A percentile compares a stretch with the other conserved stretches of the same genome.
These are phyloP conservation scores for Beauveria medogensis DNA, from an alignment of 2,329 filamentous ascomycete species.

Conservation along the genomic window DNA sequence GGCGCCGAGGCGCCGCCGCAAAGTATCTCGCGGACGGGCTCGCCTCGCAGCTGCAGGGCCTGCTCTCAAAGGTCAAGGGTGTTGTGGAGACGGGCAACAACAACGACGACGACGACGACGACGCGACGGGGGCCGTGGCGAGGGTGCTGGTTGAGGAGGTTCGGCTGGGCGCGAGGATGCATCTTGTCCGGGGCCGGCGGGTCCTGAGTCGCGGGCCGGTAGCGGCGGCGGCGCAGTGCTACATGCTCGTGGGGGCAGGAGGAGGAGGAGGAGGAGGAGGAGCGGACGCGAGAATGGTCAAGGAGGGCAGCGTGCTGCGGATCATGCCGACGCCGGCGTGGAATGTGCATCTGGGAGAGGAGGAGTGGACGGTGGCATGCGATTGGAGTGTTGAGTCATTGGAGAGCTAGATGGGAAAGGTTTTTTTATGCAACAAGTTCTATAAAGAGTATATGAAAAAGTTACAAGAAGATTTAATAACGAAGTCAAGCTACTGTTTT, in stretches of 20 bases:
- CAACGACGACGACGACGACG: not conserved
- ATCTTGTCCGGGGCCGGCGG: slow-evolving; percentile 21
- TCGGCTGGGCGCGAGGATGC: slow-evolving; percentile 26
- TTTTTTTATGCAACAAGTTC: no score
- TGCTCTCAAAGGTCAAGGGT: slow-evolving; percentile 33
- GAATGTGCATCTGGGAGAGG: slow-evolving; percentile 28
- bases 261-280: slow-evolving; percentile 16
- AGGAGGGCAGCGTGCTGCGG: slow-evolving; percentile 23
- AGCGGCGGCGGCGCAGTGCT: slow-evolving; percentile 12
- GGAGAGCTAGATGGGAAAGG: not conserved
- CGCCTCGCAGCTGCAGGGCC: slow-evolving; percentile 31
- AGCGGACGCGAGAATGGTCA: slow-evolving; percentile 15
- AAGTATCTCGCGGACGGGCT: slow-evolving; percentile 30
- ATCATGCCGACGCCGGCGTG: slow-evolving; percentile 28
- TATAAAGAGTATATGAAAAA: no score
- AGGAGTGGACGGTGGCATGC: slow-evolving; percentile 31
- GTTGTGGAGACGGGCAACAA: slow-evolving; percentile 20
- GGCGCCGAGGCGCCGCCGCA: slow-evolving; percentile 19
- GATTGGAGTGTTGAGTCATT: slow-evolving; percentile 24
- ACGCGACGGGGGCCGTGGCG: slow-evolving; percentile 10
- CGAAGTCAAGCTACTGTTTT: no score
- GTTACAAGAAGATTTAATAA: no score
- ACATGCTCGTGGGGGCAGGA: slow-evolving; percentile 29
- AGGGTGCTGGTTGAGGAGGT: slow-evolving; percentile 24
- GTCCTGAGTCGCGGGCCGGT: not conserved